These are phyloP conservation scores for Didymella pomorum DNA, from an alignment of 2,329 filamentous ascomycete species.

Conservation along the genomic window DNA sequence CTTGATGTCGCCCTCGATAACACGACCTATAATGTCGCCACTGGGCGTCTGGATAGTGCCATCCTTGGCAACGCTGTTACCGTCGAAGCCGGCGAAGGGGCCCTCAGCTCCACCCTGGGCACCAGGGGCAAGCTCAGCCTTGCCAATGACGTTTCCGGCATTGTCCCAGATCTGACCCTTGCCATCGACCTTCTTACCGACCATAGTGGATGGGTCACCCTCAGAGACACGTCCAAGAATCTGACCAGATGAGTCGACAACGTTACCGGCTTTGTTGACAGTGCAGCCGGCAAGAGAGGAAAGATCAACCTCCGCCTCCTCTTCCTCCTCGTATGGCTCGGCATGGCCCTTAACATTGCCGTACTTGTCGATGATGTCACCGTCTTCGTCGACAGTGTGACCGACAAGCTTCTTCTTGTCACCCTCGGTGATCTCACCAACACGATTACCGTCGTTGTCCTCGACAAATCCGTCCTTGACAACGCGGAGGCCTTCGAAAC, in stretches of 20 bases:
- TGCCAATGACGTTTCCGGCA: slow-evolving; percentile 67
- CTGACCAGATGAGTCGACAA: slow-evolving; percentile 66
- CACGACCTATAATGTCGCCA: slow-evolving; percentile 58
- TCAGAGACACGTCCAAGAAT: slow-evolving; percentile 66
- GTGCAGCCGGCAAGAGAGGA: slow-evolving; percentile 67
- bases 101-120: slow-evolving; percentile 61
- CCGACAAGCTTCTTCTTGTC: slow-evolving; percentile 77
- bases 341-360: slow-evolving; percentile 67
- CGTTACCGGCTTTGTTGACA: slow-evolving; percentile 70
- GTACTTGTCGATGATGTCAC: slow-evolving; percentile 81
- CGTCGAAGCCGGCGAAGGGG: slow-evolving; percentile 67
- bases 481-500: slow-evolving; percentile 70
- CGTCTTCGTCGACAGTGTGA: slow-evolving; percentile 79
- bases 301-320: slow-evolving; percentile 62
- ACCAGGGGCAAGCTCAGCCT: slow-evolving; percentile 65
- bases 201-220: slow-evolving; percentile 63
- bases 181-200: slow-evolving; percentile 69
- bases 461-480: slow-evolving; percentile 75
- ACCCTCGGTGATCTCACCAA: slow-evolving; percentile 75
- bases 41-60: slow-evolving; percentile 60
- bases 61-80: slow-evolving; percentile 64
- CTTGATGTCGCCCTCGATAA: slow-evolving; percentile 61
- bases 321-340: slow-evolving; percentile 63
- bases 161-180: slow-evolving; percentile 71
- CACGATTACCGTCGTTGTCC: slow-evolving; percentile 79